A percentile compares a stretch with the other conserved stretches of the same genome.
Conservation (phyloP, 2,329 filamentous ascomycete species). For the Alternaria solani region DNA sequence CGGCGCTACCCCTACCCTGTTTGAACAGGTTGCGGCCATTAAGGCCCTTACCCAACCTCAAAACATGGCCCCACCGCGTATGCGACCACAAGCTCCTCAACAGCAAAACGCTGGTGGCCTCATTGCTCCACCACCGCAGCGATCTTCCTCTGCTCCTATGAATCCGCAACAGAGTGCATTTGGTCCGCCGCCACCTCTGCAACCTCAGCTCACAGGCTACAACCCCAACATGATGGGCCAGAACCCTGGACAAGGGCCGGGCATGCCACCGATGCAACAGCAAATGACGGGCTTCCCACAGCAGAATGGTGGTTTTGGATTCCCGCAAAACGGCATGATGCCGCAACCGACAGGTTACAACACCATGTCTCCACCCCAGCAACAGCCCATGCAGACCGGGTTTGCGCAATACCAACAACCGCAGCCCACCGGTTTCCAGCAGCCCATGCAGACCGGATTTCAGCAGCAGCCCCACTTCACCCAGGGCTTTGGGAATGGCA, state of each 20-base stretch:
- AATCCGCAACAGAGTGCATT: conserved; percentile 74
- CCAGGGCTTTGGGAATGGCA: conserved; percentile 57
- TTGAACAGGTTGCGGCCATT: conserved; percentile 49
- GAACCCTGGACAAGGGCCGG: conserved; percentile 65
- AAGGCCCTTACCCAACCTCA: conserved; percentile 50
- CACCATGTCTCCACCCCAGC: conserved; percentile 44
- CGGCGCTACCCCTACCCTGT: conserved; percentile 54
- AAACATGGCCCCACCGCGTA: conserved; percentile 59
- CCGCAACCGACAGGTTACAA: conserved; percentile 51
- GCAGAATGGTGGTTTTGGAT: conserved; percentile 43
- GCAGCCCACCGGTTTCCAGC: conserved; percentile 54
- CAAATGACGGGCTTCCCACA: conserved; percentile 53
- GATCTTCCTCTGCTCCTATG: conserved; percentile 87
- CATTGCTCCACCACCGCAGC: conserved; percentile 78
- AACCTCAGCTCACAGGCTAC: conserved; percentile 84
- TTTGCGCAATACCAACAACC: conserved; percentile 54
- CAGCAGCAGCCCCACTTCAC: conserved; percentile 48
- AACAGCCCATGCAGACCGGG: conserved; percentile 56
- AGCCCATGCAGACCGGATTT: conserved; percentile 58
- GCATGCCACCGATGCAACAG: conserved; percentile 47
- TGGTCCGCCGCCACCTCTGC: conserved; percentile 72
- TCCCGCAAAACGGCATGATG: conserved; percentile 50
- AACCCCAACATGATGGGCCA: conserved; percentile 64
- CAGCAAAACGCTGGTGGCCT: conserved; percentile 67
- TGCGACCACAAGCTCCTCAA: conserved; percentile 76